A percentile compares a stretch with the other conserved stretches of the same genome.
These are phyloP conservation scores for Solanum commersonii DNA, from an alignment of 257 asterid species.

Conservation along the genomic window DNA sequence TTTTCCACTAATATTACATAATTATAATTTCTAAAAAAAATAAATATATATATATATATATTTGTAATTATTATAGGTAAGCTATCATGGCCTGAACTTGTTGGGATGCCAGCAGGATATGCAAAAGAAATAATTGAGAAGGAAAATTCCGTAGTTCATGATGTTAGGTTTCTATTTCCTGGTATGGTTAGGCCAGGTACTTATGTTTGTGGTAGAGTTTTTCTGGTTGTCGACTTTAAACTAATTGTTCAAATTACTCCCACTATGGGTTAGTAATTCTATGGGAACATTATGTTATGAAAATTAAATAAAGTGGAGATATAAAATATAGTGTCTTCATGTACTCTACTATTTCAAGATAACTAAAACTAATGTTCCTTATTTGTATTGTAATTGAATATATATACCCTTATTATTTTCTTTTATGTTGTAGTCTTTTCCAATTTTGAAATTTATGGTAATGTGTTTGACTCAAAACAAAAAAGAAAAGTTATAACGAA, in stretches of 20 bases:
- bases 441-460: background rate
- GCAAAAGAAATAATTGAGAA: background rate
- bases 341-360: background rate
- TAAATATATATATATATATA: too few species aligned
- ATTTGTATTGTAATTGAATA: too few species aligned
- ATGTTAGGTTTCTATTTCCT: background rate
- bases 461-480: too few species aligned
- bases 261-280: background rate
- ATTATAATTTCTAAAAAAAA: too few species aligned
- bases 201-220: background rate
- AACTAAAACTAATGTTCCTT: background rate
- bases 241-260: background rate
- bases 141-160: background rate
- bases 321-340: background rate
- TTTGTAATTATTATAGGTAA: background rate
- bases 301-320: background rate
- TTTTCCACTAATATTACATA: too few species aligned
- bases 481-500: too few species aligned
- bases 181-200: fast-evolving
- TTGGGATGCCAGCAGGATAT: background rate
- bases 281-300: background rate
- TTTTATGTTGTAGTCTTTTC: background rate
- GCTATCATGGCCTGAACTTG: background rate
- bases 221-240: background rate
- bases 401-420: background rate